Percentiles rank a stretch among this genome's conserved stretches.
phyloP scores from a whole-genome alignment of 2,329 filamentous ascomycete species.

The Stemphylium vesicarium region DNA sequence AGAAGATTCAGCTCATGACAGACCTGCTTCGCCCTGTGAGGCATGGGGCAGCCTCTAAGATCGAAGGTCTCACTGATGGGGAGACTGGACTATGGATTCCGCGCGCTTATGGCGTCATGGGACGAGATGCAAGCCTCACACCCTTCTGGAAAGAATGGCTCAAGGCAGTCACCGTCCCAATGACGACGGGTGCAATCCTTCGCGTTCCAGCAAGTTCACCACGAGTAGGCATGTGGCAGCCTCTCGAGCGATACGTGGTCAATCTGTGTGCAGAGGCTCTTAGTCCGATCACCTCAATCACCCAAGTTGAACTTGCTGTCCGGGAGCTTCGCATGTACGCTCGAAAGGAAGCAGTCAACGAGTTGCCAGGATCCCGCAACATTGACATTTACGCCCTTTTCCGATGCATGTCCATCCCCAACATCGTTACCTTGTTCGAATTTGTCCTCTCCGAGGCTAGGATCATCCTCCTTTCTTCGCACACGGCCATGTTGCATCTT shows the following conservation, averaged over 20 bases:
- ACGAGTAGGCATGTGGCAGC: slow-evolving; percentile 92
- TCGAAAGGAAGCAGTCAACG: slow-evolving; percentile 89
- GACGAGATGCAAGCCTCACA: slow-evolving; percentile 80
- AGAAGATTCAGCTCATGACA: slow-evolving; percentile 96
- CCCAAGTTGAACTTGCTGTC: slow-evolving; percentile 90
- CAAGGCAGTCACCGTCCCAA: slow-evolving; percentile 89
- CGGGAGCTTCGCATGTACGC: slow-evolving; percentile 91
- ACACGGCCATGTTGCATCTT: slow-evolving; percentile 94
- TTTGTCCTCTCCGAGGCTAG: slow-evolving; percentile 91
- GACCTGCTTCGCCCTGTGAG: slow-evolving; percentile 91
- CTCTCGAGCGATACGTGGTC: slow-evolving; percentile 93
- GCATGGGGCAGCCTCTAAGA: slow-evolving; percentile 94
- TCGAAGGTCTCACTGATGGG: slow-evolving; percentile 92
- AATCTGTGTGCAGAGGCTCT: slow-evolving; percentile 96
- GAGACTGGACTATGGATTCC: slow-evolving; percentile 97
- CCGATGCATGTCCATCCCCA: slow-evolving; percentile 84
- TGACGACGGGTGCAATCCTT: slow-evolving; percentile 85
- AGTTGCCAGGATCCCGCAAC: slow-evolving; percentile 88
- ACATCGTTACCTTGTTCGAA: slow-evolving; percentile 91
- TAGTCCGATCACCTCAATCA: slow-evolving; percentile 89
- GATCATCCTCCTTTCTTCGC: slow-evolving; percentile 94
- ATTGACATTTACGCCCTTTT: slow-evolving; percentile 94
- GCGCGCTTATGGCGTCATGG: slow-evolving; percentile 89
- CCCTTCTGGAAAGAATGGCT: slow-evolving; percentile 99
- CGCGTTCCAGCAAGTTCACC: slow-evolving; percentile 88